A percentile compares a stretch with the other conserved stretches of the same genome.
Evolutionary conservation across 805 yeast genomes (phyloP).

Genomic region (Candida ortonii): DNA sequence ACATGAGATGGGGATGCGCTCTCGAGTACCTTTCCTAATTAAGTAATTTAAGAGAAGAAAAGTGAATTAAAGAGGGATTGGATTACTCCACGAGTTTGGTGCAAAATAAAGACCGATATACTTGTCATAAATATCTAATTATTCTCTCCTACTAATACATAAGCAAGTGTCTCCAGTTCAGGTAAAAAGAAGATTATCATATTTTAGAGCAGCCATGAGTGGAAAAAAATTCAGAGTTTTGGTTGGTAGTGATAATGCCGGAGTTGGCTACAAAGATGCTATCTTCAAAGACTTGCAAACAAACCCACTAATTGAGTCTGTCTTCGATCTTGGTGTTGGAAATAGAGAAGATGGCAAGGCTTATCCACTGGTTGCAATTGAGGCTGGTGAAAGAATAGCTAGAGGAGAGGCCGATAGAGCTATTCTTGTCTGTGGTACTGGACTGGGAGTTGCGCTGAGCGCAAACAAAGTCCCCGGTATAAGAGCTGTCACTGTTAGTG

Average conservation of each 20-base stretch:
- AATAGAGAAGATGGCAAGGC: constrained; percentile 34
- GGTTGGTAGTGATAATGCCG: constrained; percentile 45
- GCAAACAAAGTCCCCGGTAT: constrained; percentile 48
- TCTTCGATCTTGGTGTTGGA: constrained; percentile 41
- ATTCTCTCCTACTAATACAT: too few relatives aligned
- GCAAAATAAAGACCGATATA: too few relatives aligned
- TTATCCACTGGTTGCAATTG: constrained; percentile 43
- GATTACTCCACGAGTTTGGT: too few relatives aligned
- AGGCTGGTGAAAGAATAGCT: constrained; percentile 40
- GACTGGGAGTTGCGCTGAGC: constrained; percentile 46
- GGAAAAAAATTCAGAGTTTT: constrained; percentile 27
- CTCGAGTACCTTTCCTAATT: constrained; percentile 1
- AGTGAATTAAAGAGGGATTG: too few relatives aligned
- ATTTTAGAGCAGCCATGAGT: too few relatives aligned
- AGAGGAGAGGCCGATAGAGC: constrained; percentile 44
- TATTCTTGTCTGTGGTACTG: constrained; percentile 46
- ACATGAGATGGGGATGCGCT: neutral
- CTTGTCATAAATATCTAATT: too few relatives aligned
- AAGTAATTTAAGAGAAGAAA: constrained; percentile 40
- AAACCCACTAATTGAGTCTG: constrained; percentile 30
- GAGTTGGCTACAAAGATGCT: constrained; percentile 40
- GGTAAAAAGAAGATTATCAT: too few relatives aligned
- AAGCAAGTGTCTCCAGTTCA: too few relatives aligned
- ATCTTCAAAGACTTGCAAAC: constrained; percentile 35
- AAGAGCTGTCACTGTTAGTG: constrained; percentile 49